Base-by-base conservation (phyloP, 257 asterid species). In the Pogostemon cablin region DNA sequence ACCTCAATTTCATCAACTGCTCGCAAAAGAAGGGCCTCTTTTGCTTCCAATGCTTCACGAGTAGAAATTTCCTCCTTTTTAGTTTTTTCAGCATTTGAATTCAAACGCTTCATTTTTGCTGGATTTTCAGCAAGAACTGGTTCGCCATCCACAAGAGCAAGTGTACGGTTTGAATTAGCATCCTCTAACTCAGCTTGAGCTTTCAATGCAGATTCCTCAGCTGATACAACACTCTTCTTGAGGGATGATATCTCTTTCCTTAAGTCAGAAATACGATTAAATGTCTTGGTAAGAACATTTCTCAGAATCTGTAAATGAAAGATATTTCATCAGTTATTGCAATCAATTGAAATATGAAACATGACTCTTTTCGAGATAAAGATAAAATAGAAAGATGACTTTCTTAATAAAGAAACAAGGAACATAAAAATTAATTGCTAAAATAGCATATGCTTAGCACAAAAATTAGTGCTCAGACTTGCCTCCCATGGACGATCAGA, bases 401-500 rank as follows among this genome's bases (percentile, higher is more conserved):
- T 49, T 25, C 32, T 25, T 25, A 25, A 25, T 25, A 25, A 25
- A 25, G 55, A 61, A 35, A 25, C 17, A 9, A 50, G 56, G 39
- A 58, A 73, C 11, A 50, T 38, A 2, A 9, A 47, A 9, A 9
- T 1, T 44, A 60, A 58, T 4, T 25, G 47, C 42, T 59, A 49
- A 58, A 48, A n/a, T 20, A 63, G 59, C 9, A 62, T 43, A 17
- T 46, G 12, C 58, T 53, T 3, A 9, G 54, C n/a, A 9, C 9
- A 20, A 25, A 47, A 50, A 15, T 12, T 32, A 48, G 59, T 44
- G 32, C 20, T 57, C 61, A 73, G 47, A 25, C 9, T 50, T 86
- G 91, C 99, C 99, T 95, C 99, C 99, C 99, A 95, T 63, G 95
- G 93, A 60, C 88, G 92, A 80, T 95, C 98, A 63, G 96, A 91